Evolutionary conservation across 2,329 filamentous ascomycete genomes (phyloP).

Genomic region (Fusarium buharicum): DNA sequence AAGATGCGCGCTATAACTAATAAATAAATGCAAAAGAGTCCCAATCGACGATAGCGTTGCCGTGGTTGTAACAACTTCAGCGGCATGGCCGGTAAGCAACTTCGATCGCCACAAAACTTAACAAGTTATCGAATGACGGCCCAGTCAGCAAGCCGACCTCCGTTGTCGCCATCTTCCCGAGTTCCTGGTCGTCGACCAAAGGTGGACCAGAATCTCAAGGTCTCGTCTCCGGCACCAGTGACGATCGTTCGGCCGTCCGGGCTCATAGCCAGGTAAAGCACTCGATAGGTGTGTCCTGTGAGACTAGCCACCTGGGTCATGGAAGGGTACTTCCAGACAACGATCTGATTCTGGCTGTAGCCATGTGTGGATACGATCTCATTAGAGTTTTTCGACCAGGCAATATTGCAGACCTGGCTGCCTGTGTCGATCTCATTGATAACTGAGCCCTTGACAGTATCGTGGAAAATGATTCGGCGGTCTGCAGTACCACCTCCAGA

Average conservation of each 20-base stretch:
- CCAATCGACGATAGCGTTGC: neutral
- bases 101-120: neutral
- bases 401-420: slow-evolving; percentile 97
- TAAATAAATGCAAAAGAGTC: slow-evolving; percentile 1
- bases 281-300: slow-evolving; percentile 95
- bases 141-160: slow-evolving; percentile 77
- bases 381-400: slow-evolving; percentile 97
- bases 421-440: slow-evolving; percentile 95
- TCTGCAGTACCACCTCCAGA: slow-evolving; percentile 96
- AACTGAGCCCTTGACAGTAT: slow-evolving; percentile 83
- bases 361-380: slow-evolving; percentile 98
- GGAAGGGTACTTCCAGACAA: slow-evolving; percentile 98
- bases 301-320: slow-evolving; percentile 97
- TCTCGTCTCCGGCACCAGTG: slow-evolving; percentile 96
- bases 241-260: slow-evolving; percentile 94
- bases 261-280: slow-evolving; percentile 96
- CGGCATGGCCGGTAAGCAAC: neutral
- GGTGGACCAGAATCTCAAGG: slow-evolving; percentile 94
- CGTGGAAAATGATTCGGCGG: slow-evolving; percentile 97
- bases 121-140: slow-evolving; percentile 75
- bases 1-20: slow-evolving; percentile 8
- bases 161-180: slow-evolving; percentile 73
- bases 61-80: neutral
- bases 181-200: slow-evolving; percentile 85
- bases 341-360: slow-evolving; percentile 98